phyloP scores from a whole-genome alignment of 176 grass and related monocot genomes.

The Oryza rufipogon region DNA sequence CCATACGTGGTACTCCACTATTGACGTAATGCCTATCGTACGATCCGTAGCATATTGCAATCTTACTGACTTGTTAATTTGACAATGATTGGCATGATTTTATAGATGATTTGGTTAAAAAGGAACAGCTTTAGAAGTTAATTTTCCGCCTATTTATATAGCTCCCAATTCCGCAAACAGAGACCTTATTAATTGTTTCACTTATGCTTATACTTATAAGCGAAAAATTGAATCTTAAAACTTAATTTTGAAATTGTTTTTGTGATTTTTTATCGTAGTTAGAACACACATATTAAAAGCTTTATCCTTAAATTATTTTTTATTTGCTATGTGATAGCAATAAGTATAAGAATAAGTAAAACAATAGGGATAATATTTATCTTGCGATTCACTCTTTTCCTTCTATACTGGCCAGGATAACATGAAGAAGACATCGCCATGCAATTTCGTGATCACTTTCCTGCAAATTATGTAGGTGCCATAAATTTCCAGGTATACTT shows the following conservation, averaged over 20 bases:
- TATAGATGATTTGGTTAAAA: background rate
- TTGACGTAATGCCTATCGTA: background rate
- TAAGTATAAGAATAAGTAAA: too few species aligned
- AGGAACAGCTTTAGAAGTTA: background rate
- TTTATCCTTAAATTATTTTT: too few species aligned
- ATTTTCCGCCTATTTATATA: background rate
- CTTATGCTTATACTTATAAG: too few species aligned
- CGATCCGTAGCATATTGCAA: background rate
- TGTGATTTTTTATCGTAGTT: too few species aligned
- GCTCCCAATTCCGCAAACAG: background rate
- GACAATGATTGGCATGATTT: background rate
- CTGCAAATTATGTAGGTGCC: background rate
- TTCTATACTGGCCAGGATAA: background rate
- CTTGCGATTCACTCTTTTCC: too few species aligned
- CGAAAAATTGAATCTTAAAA: too few species aligned
- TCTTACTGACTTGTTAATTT: background rate
- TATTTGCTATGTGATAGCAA: too few species aligned
- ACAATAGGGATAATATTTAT: too few species aligned
- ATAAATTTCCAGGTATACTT: constrained; percentile 28
- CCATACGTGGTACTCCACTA: background rate
- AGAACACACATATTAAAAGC: too few species aligned
- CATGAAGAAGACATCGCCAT: background rate
- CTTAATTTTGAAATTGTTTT: too few species aligned
- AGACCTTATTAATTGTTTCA: too few species aligned
- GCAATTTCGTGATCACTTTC: background rate